Evolutionary conservation across 2,329 filamentous ascomycete genomes (phyloP), one percentile per base, ranked within the genome.

Genomic region (Trichoderma arundinaceum): DNA sequence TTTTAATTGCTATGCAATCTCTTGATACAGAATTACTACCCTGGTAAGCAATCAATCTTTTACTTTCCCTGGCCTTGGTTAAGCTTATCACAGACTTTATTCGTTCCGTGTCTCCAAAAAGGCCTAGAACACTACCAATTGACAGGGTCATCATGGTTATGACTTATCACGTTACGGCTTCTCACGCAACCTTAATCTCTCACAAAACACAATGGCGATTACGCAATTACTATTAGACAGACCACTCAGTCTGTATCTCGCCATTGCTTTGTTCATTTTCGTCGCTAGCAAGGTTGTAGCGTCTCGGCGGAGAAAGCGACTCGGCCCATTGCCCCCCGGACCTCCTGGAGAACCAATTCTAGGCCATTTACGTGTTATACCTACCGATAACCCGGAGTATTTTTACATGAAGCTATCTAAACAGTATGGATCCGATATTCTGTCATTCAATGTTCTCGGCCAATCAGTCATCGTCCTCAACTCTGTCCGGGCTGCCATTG

Each of bases 361-460:
- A 6, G 82, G 83, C 4, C 81, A 81, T 58, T 69, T 76, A 6
- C 77, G 79, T 3, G 75, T 85, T 62, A 75, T 81, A 10, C 82
- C 76, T 0, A 69, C 71, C 3, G 69, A 74, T 58, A 73, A 72
- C 51, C 74, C 76, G 3, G 74, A 76, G 38, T 72, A 73, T 52
- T 69, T 70, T 5, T 77, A 75, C 62, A 73, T 74, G 66, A 64
- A 66, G 44, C 74, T 73, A 73, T 73, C 72, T 1, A 66, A 71
- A 12, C 66, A 76, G 90, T 77, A 90, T 90, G 75, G 87, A 1
- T 76, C 74, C 22, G 74, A 76, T 39, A 67, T 76, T 1, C 49
- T 76, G 2, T 80, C 69, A 66, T 76, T 69, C 75, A 77, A 68
- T 65, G 74, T 74, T 17, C 68, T 78, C 7, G 75, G 75, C 17